Conservation (phyloP, 169 alveolate species). For the Besnoitia besnoiti region DNA sequence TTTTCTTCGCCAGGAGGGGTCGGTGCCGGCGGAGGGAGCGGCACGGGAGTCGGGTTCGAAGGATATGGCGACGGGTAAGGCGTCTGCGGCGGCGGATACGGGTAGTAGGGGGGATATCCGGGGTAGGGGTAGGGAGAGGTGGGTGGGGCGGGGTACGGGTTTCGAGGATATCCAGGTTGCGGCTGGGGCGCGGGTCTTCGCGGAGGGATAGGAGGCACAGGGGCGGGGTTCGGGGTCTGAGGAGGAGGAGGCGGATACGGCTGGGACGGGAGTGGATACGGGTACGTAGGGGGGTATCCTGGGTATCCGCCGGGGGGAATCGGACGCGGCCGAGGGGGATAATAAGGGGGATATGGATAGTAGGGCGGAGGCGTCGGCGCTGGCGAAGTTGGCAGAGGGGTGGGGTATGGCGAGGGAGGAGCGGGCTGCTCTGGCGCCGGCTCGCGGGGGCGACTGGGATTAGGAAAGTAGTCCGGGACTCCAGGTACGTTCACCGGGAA, state of each 20-base stretch:
- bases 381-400: neutral
- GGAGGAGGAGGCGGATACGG: neutral
- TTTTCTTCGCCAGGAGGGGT: neutral
- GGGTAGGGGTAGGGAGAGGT: no score
- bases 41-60: neutral
- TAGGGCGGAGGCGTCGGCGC: neutral
- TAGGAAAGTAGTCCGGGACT: neutral
- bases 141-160: no score
- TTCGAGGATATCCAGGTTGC: neutral
- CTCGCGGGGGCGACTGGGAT: neutral
- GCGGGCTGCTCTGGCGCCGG: no score
- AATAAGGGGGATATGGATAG: neutral
- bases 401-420: no score
- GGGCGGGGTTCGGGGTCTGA: neutral
- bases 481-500: neutral
- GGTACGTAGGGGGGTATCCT: neutral
- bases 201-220: neutral
- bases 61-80: neutral
- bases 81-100: neutral
- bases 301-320: neutral
- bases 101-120: no score
- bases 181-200: neutral
- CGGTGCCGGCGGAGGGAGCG: no score
- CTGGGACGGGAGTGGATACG: neutral
- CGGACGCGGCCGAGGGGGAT: neutral